phyloP scores from a whole-genome alignment of 345 rosid species.

The Melaleuca alternifolia region DNA sequence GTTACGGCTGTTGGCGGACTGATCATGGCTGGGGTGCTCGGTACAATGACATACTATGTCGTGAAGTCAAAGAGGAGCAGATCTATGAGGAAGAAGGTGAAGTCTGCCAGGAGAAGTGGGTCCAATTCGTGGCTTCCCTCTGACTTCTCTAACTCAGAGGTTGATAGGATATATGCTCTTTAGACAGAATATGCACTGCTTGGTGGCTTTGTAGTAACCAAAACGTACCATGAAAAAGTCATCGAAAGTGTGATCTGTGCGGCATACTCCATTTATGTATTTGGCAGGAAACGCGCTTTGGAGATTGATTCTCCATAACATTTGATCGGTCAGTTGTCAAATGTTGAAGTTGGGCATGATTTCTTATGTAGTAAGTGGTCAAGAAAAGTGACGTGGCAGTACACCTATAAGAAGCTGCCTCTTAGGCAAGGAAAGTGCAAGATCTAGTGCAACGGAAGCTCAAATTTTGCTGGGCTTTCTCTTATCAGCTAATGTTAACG shows the following conservation, averaged over 20 bases:
- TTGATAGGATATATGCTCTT: slow-evolving; percentile 8
- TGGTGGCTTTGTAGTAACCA: background rate
- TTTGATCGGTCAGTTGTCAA: background rate
- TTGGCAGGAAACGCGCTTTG: background rate
- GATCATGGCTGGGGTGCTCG: slow-evolving; percentile 14
- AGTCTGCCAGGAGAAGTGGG: slow-evolving; percentile 7
- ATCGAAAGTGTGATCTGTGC: background rate
- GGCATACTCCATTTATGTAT: background rate
- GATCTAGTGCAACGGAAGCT: background rate
- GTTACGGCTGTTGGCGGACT: slow-evolving; percentile 10
- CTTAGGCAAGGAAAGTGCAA: background rate
- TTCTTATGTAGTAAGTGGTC: background rate
- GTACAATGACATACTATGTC: slow-evolving; percentile 12
- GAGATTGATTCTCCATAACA: background rate
- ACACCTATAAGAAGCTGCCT: background rate
- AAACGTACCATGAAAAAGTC: background rate
- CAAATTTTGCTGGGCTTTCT: background rate
- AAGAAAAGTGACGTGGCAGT: background rate
- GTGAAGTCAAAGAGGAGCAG: slow-evolving; percentile 9
- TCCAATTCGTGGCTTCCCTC: slow-evolving; percentile 8
- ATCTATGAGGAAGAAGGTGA: slow-evolving; percentile 4
- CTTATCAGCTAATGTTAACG: background rate
- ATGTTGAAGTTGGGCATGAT: background rate
- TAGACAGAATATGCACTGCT: background rate
- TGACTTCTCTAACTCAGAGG: slow-evolving; percentile 10